Conservation (phyloP, 1,284 basidiomycete species). For the Golubevia sp. region DNA sequence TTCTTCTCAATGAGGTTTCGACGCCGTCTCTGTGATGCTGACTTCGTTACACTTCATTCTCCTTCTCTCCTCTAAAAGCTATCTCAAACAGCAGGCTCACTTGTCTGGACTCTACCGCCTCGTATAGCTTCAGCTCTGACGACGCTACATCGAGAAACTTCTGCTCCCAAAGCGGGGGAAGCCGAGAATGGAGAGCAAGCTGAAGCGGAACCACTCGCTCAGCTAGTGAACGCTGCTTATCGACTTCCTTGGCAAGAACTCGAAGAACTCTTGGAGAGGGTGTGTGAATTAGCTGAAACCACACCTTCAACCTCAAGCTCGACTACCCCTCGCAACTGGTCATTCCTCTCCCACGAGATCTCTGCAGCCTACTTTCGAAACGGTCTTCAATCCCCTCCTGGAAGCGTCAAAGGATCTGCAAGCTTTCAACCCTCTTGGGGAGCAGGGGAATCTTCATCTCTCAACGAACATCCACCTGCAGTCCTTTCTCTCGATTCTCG, state of each 20-base stretch:
- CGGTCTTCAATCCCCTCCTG: slow-evolving; percentile 11
- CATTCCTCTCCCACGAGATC: too few relatives aligned
- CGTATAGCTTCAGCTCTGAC: slow-evolving; percentile 76
- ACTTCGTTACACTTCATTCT: neutral
- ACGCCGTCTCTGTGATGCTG: slow-evolving; percentile 1
- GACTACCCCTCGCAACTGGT: neutral
- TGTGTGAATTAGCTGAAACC: slow-evolving; percentile 68
- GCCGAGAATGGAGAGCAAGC: neutral
- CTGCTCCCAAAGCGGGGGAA: slow-evolving; percentile 4
- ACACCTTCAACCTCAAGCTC: slow-evolving; percentile 42
- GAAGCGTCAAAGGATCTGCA: slow-evolving; percentile 9
- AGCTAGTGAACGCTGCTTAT: slow-evolving; percentile 89
- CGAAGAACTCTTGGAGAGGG: slow-evolving; percentile 69
- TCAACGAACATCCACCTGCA: slow-evolving; percentile 75
- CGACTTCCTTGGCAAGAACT: slow-evolving; percentile 79
- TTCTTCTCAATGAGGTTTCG: neutral
- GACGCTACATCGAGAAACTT: slow-evolving; percentile 66
- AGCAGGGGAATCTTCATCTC: slow-evolving; percentile 69
- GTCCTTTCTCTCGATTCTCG: slow-evolving; percentile 74
- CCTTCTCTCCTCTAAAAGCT: slow-evolving; percentile 62
- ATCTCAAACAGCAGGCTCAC: slow-evolving; percentile 74
- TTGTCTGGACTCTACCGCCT: slow-evolving; percentile 94
- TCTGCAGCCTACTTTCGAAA: neutral
- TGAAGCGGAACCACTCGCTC: slow-evolving; percentile 68
- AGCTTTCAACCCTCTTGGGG: slow-evolving; percentile 64